These are phyloP conservation scores for Boletus tylopilopsis DNA, from an alignment of 768 basidiomycete species.

Conservation along the genomic window DNA sequence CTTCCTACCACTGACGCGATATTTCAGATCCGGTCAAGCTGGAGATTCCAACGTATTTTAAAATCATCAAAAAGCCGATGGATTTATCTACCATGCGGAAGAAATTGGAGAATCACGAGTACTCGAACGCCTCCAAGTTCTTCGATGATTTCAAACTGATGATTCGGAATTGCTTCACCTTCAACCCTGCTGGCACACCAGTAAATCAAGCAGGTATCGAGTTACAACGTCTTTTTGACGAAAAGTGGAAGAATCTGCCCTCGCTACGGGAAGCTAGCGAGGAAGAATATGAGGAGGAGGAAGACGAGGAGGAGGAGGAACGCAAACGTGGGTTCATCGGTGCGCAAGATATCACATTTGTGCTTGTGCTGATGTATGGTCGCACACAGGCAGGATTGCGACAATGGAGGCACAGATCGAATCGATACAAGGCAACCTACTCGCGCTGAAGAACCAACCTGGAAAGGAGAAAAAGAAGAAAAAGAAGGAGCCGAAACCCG, in stretches of 20 bases:
- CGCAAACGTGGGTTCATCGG: slow-evolving; percentile 51
- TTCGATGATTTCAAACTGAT: slow-evolving; percentile 91
- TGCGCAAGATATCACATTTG: background rate
- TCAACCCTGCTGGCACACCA: slow-evolving; percentile 85
- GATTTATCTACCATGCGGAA: slow-evolving; percentile 85
- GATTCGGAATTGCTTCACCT: slow-evolving; percentile 89
- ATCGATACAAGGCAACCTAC: slow-evolving; percentile 67
- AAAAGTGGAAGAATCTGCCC: slow-evolving; percentile 85
- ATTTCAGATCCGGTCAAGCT: slow-evolving; percentile 69
- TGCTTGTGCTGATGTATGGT: slow-evolving; percentile 15
- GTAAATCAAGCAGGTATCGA: slow-evolving; percentile 86
- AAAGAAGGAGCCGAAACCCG: slow-evolving; percentile 56
- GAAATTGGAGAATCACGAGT: slow-evolving; percentile 78
- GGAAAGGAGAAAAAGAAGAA: slow-evolving; percentile 69
- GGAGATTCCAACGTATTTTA: slow-evolving; percentile 80
- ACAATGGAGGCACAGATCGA: slow-evolving; percentile 81
- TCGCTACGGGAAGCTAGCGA: slow-evolving; percentile 50
- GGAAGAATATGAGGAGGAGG: slow-evolving; percentile 61
- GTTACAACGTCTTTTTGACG: slow-evolving; percentile 84
- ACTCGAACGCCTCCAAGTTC: slow-evolving; percentile 75
- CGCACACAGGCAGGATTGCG: slow-evolving; percentile 60
- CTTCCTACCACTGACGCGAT: background rate
- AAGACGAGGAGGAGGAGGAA: slow-evolving; percentile 66
- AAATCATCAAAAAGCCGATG: slow-evolving; percentile 92
- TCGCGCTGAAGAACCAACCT: slow-evolving; percentile 54